These are phyloP conservation scores for Cystobasidium onofrii DNA, from an alignment of 768 basidiomycete genomes.

Conservation along the genomic window DNA sequence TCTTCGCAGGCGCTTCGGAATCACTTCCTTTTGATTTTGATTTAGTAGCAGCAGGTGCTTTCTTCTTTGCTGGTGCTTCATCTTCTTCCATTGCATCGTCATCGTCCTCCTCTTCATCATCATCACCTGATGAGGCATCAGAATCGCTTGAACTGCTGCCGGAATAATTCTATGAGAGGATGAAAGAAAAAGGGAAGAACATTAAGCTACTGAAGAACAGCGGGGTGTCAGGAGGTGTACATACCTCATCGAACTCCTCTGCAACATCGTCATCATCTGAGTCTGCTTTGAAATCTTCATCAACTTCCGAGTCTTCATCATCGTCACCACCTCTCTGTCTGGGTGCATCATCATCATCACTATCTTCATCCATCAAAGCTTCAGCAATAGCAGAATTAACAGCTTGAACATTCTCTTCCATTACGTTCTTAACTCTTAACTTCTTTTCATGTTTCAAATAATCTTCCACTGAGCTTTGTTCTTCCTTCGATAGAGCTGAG, in stretches of 20 bases:
- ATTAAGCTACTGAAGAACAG: background rate
- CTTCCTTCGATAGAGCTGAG: conserved; percentile 90
- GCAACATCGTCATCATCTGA: conserved; percentile 39
- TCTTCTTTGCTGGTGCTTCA: conserved; percentile 36
- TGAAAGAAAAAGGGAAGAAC: background rate
- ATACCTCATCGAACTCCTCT: conserved; percentile 36
- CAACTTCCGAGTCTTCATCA: conserved; percentile 64
- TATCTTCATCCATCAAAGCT: conserved; percentile 51
- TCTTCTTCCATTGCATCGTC: conserved; percentile 15
- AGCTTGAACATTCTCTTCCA: conserved; percentile 66
- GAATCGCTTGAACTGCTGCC: conserved; percentile 14
- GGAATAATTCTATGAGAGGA: conserved; percentile 17
- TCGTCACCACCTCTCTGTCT: conserved; percentile 51
- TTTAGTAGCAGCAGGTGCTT: conserved; percentile 48
- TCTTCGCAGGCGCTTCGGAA: conserved; percentile 20
- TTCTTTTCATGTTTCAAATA: conserved; percentile 78
- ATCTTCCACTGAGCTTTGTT: conserved; percentile 72
- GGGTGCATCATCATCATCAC: conserved; percentile 58
- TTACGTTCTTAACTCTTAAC: conserved; percentile 88
- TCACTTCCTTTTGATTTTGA: conserved; percentile 55
- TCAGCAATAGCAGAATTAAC: conserved; percentile 51
- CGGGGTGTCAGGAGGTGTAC: no score
- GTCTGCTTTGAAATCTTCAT: conserved; percentile 77
- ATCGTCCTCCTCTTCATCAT: conserved; percentile 28
- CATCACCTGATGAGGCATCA: conserved; percentile 16